Evolutionary conservation across 768 basidiomycete species (phyloP), one percentile per base, ranked within the genome.

Genomic region (Suillus spraguei): DNA sequence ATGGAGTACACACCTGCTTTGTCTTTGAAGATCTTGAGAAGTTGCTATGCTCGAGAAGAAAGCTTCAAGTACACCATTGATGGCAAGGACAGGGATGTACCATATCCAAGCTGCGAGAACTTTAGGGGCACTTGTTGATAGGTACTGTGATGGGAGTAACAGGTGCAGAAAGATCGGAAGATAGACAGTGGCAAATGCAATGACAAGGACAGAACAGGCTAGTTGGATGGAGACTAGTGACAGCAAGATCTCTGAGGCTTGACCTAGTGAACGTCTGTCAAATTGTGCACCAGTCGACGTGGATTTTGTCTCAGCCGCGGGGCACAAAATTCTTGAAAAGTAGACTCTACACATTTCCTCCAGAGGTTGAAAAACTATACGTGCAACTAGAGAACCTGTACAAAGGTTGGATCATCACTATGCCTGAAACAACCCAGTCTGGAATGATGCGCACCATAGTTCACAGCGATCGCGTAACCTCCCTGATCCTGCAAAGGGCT

Each of bases 381-480:
- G 88, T 6, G 95, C 97, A 32, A 97, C 79, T 16, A 99, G 83
- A 4, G 97, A 97, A 58, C 97, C 96, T 97, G 68, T 4, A 11
- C 5, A 52, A 62, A 63, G 6, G 62, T 59, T 28, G 24, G 35
- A 68, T 53, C 46, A 14, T 3, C 44, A 60, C 41, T 46, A 49
- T 16, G 36, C 11, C 8, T 60, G 50, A 14, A 14, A 49, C 36
- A 55, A 2, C 14, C 41, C 38, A 64, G 38, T 28, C 11, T 22
- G 50, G 36, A 17, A 60, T 7, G 46, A 22, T 14, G 72, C 85
- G 56, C 60, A 92, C 97, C 97, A 72, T 99, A 99, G 75, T 98
- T 99, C 44, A 91, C 90, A 14, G 97, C 97, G 14, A 99, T 82
- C 0, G 96, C 97, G 74, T 97, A 99, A 2, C 95, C 96, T 5